phyloP scores from a whole-genome alignment of 352 stramenopile genomes.

The Pythium dissimile region DNA sequence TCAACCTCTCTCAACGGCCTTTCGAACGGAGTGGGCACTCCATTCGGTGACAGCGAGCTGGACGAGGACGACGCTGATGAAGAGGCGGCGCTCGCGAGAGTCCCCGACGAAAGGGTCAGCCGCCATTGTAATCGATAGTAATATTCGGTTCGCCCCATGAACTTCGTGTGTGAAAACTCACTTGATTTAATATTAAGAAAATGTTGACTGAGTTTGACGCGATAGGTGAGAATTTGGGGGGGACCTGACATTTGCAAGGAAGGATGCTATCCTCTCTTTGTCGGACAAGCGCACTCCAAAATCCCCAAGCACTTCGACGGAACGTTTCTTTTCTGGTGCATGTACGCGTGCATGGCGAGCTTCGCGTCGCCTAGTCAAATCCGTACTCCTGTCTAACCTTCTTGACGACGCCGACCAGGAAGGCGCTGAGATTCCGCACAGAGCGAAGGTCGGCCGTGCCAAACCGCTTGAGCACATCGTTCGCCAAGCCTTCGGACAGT shows the following conservation, averaged over 20 bases:
- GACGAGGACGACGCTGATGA: constrained; percentile 17
- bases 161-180: background rate
- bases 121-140: constrained; percentile 7
- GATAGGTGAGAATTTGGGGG: no score
- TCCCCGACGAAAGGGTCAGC: constrained; percentile 16
- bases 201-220: no score
- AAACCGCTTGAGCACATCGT: constrained; percentile 75
- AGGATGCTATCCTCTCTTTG: no score
- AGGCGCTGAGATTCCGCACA: constrained; percentile 78
- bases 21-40: no score
- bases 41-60: no score
- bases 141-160: background rate
- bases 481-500: constrained; percentile 66
- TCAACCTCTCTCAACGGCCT: no score
- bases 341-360: background rate
- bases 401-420: constrained; percentile 81
- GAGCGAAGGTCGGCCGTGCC: constrained; percentile 61
- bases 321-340: background rate
- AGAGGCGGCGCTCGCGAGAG: constrained; percentile 8
- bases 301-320: no score
- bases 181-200: background rate
- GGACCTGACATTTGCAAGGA: no score
- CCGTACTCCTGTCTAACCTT: constrained; percentile 75
- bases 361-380: constrained; percentile 32
- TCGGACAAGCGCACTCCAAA: no score